Conservation (phyloP, 2,329 filamentous ascomycete species). For the Coniella vitis region DNA sequence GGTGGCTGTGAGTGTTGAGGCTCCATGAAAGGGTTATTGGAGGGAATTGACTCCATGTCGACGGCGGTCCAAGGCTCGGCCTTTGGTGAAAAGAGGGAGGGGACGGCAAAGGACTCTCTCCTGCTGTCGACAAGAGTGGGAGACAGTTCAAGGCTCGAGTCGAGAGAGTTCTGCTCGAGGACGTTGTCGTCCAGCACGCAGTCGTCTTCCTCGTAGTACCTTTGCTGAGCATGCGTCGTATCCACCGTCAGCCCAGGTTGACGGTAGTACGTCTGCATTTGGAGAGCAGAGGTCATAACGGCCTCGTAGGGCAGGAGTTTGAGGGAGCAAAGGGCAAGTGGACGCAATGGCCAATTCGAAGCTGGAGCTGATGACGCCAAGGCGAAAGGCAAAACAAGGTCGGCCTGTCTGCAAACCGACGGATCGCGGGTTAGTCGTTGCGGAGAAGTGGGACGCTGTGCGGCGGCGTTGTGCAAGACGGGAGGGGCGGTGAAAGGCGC, state of each 20-base stretch:
- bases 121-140: conserved; percentile 56
- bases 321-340: neutral
- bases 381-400: conserved; percentile 2
- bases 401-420: conserved; percentile 4
- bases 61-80: conserved; percentile 57
- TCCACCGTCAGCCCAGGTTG: conserved; percentile 45
- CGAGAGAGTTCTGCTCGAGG: conserved; percentile 51
- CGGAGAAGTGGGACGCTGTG: neutral
- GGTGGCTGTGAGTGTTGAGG: conserved; percentile 25
- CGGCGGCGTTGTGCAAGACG: neutral
- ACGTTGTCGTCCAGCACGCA: conserved; percentile 55
- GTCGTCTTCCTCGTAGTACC: conserved; percentile 55
- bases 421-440: conserved; percentile 6
- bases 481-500: conserved; percentile 16
- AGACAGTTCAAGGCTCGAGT: conserved; percentile 57
- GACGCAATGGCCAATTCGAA: conserved; percentile 2
- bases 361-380: conserved; percentile 1
- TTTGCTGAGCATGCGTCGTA: conserved; percentile 42
- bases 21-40: conserved; percentile 57
- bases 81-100: conserved; percentile 58
- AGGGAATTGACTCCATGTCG: conserved; percentile 57
- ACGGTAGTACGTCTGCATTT: conserved; percentile 47
- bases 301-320: conserved; percentile 12
- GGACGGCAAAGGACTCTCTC: conserved; percentile 56
- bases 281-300: conserved; percentile 45